These are phyloP conservation scores for Tagetes patula DNA, from an alignment of 129 eudicot genomes.

Conservation along the genomic window DNA sequence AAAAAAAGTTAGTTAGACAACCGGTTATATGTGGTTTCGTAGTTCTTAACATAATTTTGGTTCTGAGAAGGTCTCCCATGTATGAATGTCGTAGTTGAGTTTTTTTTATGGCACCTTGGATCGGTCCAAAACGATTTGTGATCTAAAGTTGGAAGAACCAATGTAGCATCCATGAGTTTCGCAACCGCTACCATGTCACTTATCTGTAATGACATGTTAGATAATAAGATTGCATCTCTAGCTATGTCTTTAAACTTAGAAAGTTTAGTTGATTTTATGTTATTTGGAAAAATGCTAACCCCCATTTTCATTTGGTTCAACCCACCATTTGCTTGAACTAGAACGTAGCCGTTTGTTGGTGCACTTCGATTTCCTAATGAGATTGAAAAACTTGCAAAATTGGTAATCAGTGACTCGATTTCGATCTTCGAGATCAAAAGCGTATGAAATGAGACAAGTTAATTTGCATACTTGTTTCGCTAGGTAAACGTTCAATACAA, in stretches of 20 bases:
- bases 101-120: slow-evolving; percentile 45
- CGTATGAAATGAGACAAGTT: background rate
- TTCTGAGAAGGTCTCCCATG: no score
- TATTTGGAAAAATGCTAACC: slow-evolving; percentile 40
- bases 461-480: slow-evolving; percentile 37
- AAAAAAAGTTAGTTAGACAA: no score
- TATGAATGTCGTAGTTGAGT: background rate
- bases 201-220: slow-evolving; percentile 36
- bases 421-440: background rate
- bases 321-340: slow-evolving; percentile 63
- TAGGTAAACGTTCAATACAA: slow-evolving; percentile 33
- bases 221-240: background rate
- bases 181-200: slow-evolving; percentile 75
- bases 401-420: slow-evolving; percentile 20
- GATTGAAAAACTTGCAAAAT: slow-evolving; percentile 26
- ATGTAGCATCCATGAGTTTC: slow-evolving; percentile 53
- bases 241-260: background rate
- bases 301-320: slow-evolving; percentile 69
- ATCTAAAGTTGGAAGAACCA: slow-evolving; percentile 67
- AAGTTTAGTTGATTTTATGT: background rate
- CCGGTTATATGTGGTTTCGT: no score
- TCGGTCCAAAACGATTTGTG: slow-evolving; percentile 63
- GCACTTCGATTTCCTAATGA: slow-evolving; percentile 37
- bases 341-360: slow-evolving; percentile 50
- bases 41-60: no score